Evolutionary conservation across 495 filamentous ascomycete genomes (phyloP), one percentile per base, ranked within the genome.

Genomic region (Penicillium bialowiezense): DNA sequence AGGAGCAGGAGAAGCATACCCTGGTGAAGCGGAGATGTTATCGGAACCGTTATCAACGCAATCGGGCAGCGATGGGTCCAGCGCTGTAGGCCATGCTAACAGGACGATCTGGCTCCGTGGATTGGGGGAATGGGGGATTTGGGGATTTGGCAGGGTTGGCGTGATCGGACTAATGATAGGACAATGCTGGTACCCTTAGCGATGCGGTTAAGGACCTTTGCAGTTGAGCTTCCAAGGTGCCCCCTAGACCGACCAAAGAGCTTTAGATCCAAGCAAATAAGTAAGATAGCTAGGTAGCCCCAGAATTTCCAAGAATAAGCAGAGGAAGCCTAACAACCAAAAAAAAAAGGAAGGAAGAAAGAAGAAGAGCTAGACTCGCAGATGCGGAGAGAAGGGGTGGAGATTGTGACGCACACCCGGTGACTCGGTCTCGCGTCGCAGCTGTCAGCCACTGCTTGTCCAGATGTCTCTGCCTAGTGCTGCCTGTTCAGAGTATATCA

Each of bases 1-100:
- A 31, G 26, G 31, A 39, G 28, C 28, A 23, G 15, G 48, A 51
- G 19, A 24, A 49, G 33, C 40, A 18, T 51, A 44, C 58, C 55
- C 51, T 36, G 41, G 36, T 38, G 50, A 47, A 47, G 41, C 44
- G 36, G 49, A 58, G 36, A 32, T 51, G 50, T 51, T 63, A 63
- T 64, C 58, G 37, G 62, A 52, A 55, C 46, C 59, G 51, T 54
- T 56, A 65, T 73, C 61, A 71, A 58, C 55, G 57, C 55, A 65
- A 64, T 49, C 56, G 57, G 43, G 47, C 54, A 46, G 55, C 43
- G 59, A 58, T 59, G 55, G 46, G 55, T 53, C 50, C 52, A 51
- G 56, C 55, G 51, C 53, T 56, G 68, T 52, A 32, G 61, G 63
- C 70, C 71, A 74, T 74, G 63, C 71, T 74, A 65, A 71, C 62